A percentile compares a stretch with the other conserved stretches of the same genome.
These are phyloP conservation scores for Pilatotrama ljubarskyi DNA, from an alignment of 768 basidiomycete species.

Conservation along the genomic window DNA sequence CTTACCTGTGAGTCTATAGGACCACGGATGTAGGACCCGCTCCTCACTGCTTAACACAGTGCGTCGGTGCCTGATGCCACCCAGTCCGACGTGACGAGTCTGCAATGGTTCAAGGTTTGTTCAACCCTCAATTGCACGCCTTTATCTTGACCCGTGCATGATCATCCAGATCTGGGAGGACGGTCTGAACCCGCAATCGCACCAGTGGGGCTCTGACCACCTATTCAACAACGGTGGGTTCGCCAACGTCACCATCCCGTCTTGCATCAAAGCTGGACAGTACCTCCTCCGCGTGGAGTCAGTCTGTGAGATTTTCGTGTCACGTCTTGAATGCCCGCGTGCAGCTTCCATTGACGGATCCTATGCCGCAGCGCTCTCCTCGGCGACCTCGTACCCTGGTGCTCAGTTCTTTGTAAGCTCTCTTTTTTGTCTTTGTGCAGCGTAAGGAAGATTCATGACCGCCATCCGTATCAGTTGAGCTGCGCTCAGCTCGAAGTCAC, in stretches of 20 bases:
- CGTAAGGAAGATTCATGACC: no score
- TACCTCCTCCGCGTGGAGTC: constrained; percentile 52
- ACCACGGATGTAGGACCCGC: background rate
- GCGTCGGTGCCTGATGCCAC: constrained; percentile 46
- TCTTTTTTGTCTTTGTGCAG: background rate
- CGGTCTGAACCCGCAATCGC: constrained; percentile 33
- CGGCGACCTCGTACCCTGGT: constrained; percentile 47
- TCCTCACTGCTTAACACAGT: constrained; percentile 27
- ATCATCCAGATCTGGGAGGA: constrained; percentile 44
- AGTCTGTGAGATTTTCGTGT: constrained; percentile 41
- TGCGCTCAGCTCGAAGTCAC: constrained; percentile 39
- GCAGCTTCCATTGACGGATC: background rate
- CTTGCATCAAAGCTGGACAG: constrained; percentile 46
- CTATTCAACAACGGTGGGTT: constrained; percentile 49
- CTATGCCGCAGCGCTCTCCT: constrained; percentile 41
- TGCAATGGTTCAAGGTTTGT: constrained; percentile 47
- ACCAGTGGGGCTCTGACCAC: constrained; percentile 48
- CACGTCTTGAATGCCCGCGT: background rate
- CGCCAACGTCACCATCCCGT: constrained; percentile 47
- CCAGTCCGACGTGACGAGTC: constrained; percentile 46
- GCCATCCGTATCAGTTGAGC: constrained; percentile 37
- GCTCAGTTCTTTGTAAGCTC: constrained; percentile 51
- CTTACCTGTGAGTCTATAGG: constrained; percentile 3
- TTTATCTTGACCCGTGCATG: no score
- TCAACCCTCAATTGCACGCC: background rate